A percentile compares a stretch with the other conserved stretches of the same genome.
Conservation (phyloP, 2,329 filamentous ascomycete genomes). For the Pseudogymnoascus sp. region DNA sequence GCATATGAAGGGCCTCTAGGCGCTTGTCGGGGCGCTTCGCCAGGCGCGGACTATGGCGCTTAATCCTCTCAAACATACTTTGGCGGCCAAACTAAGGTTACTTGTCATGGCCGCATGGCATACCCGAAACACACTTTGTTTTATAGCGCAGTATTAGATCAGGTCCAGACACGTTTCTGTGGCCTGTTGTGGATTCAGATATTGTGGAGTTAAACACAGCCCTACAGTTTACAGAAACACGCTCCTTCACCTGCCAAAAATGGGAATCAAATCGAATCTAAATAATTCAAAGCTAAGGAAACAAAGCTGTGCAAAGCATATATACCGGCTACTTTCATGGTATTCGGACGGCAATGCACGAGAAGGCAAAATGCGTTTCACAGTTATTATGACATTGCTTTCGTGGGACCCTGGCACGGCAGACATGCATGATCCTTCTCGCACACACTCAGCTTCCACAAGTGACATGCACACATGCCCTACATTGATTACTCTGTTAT, state of each 20-base stretch:
- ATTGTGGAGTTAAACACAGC: constrained; percentile 9
- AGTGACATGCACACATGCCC: not conserved
- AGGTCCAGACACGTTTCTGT: not conserved
- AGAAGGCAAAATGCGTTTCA: not conserved
- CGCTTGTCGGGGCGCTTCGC: constrained; percentile 6
- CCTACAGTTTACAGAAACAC: constrained; percentile 1
- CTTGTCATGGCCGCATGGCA: constrained; percentile 1
- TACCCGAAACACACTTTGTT: constrained; percentile 10
- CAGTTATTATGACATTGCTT: not conserved
- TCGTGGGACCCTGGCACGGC: not conserved
- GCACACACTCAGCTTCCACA: not conserved
- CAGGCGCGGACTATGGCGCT: not conserved
- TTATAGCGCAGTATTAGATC: constrained; percentile 8
- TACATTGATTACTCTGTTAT: not conserved
- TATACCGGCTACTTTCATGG: not conserved
- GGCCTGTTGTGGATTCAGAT: not conserved
- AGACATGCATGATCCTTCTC: constrained; percentile 2
- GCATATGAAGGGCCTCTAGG: not conserved
- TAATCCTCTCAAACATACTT: not conserved
- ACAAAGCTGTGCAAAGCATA: not conserved
- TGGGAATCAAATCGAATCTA: not conserved
- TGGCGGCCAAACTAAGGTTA: not conserved
- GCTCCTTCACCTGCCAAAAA: not conserved
- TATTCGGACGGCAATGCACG: not conserved
- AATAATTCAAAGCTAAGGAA: not conserved